These are phyloP conservation scores for Fraxinus americana DNA, from an alignment of 257 asterid genomes.

Conservation along the genomic window DNA sequence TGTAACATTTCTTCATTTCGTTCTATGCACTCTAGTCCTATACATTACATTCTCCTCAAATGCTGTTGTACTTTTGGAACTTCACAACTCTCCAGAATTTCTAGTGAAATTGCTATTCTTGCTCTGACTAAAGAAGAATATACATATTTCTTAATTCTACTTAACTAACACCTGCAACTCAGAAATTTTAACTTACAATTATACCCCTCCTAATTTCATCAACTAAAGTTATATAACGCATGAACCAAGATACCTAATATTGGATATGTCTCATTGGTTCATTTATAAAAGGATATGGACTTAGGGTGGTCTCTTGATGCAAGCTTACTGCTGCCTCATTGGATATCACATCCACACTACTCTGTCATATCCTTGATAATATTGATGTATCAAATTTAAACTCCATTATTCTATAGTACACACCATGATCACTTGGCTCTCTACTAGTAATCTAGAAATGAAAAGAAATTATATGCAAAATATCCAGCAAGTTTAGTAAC, in stretches of 20 bases:
- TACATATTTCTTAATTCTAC: background rate
- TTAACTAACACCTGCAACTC: background rate
- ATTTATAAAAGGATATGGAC: background rate
- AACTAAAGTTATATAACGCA: too few relatives aligned
- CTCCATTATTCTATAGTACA: background rate
- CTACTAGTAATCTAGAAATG: background rate
- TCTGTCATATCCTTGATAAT: background rate
- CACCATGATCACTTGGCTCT: background rate
- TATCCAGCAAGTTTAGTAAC: slow-evolving; percentile 7
- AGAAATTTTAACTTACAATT: too few relatives aligned
- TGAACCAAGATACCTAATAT: background rate
- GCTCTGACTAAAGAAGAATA: background rate
- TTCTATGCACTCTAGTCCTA: background rate
- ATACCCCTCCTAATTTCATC: background rate
- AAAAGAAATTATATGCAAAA: background rate
- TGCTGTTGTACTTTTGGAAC: background rate
- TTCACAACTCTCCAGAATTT: background rate
- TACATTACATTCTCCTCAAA: background rate
- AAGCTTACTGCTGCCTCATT: background rate
- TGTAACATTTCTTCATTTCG: background rate
- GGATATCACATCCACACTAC: background rate
- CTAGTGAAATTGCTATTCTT: background rate
- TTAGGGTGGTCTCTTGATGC: background rate
- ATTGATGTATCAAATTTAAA: background rate
- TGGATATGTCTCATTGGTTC: background rate